These are phyloP conservation scores for Paecilomyces variotii DNA, from an alignment of 2,329 filamentous ascomycete species.

Conservation along the genomic window DNA sequence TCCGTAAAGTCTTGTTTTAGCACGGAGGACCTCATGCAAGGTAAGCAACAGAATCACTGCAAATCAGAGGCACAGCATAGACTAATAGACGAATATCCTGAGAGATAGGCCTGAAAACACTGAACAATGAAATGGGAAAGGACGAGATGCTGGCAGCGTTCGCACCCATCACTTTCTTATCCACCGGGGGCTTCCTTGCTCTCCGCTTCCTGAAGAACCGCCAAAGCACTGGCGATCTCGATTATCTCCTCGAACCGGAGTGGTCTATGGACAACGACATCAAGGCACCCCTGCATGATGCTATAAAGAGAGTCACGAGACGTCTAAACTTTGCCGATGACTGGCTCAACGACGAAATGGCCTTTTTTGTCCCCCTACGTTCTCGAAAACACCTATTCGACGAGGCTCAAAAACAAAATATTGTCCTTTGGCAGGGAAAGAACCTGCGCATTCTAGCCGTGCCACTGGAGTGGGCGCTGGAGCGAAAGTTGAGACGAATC, in stretches of 20 bases:
- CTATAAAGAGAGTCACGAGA: conserved; percentile 16
- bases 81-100: neutral
- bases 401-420: conserved; percentile 22
- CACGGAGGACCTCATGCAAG: neutral
- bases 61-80: neutral
- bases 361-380: conserved; percentile 19
- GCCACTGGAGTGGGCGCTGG: conserved; percentile 28
- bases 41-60: neutral
- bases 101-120: conserved; percentile 18
- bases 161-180: conserved; percentile 23
- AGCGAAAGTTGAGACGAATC: conserved; percentile 26
- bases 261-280: conserved; percentile 25
- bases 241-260: conserved; percentile 25
- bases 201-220: conserved; percentile 21
- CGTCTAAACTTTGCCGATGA: conserved; percentile 14
- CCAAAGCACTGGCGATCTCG: conserved; percentile 23
- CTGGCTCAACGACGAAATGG: conserved; percentile 26
- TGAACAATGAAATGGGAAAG: conserved; percentile 23
- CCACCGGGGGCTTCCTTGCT: conserved; percentile 23
- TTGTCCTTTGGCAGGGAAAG: conserved; percentile 20
- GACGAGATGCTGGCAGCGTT: conserved; percentile 23
- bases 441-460: conserved; percentile 22
- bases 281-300: conserved; percentile 16
- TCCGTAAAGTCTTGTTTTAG: neutral
- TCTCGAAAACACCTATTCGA: conserved; percentile 18